Percentiles rank a stretch among this genome's conserved stretches.
phyloP scores from a whole-genome alignment of 2,329 filamentous ascomycete species.

The Alternaria burnsii region DNA sequence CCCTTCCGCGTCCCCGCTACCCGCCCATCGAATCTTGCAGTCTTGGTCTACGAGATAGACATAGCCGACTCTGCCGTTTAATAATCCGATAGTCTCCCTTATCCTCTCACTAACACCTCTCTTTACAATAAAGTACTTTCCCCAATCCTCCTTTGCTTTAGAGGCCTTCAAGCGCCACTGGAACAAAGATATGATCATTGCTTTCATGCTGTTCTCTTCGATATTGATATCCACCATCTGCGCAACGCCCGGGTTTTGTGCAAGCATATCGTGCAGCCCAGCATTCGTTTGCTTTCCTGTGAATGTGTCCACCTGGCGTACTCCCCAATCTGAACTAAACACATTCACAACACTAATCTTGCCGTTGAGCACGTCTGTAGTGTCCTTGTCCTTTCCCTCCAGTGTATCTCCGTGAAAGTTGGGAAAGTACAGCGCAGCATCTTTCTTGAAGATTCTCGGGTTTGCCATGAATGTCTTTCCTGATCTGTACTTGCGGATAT shows the following conservation, averaged over 20 bases:
- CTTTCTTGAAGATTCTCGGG: conserved; percentile 80
- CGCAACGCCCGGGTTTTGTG: conserved; percentile 61
- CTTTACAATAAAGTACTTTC: conserved; percentile 67
- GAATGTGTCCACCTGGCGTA: conserved; percentile 80
- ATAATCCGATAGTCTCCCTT: conserved; percentile 69
- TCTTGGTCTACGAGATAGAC: conserved; percentile 88
- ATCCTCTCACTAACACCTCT: conserved; percentile 65
- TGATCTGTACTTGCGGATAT: conserved; percentile 75
- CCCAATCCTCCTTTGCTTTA: conserved; percentile 61
- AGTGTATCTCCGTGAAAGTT: conserved; percentile 87
- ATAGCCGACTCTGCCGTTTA: conserved; percentile 94
- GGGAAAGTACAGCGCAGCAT: conserved; percentile 89
- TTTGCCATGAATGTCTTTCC: conserved; percentile 94
- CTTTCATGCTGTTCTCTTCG: conserved; percentile 78
- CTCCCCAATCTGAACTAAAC: conserved; percentile 86
- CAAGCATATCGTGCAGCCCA: conserved; percentile 70
- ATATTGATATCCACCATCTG: conserved; percentile 89
- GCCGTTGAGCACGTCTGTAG: conserved; percentile 76
- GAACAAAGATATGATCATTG: conserved; percentile 65
- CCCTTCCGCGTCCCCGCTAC: conserved; percentile 73
- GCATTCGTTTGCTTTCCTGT: conserved; percentile 70
- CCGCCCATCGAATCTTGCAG: conserved; percentile 94
- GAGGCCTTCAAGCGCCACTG: conserved; percentile 59
- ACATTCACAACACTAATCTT: conserved; percentile 81
- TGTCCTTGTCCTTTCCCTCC: conserved; percentile 63